Percentiles rank a stretch among this genome's conserved stretches.
Evolutionary conservation across 2,329 filamentous ascomycete species (phyloP).

Genomic region (Chalaropsis thielavioides): DNA sequence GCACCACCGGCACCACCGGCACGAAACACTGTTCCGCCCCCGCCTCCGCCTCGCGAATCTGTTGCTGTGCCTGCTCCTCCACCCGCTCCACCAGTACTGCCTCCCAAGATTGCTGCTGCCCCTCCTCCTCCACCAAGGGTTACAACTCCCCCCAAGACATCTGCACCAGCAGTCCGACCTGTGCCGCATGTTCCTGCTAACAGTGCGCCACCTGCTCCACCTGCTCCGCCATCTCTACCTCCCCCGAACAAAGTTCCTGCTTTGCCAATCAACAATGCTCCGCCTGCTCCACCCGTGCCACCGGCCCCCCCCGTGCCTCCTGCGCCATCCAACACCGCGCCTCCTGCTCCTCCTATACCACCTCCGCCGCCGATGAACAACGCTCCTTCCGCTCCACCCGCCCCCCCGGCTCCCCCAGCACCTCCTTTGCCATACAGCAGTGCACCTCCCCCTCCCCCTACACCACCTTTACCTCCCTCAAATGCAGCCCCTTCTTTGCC

Average conservation of each 20-base stretch:
- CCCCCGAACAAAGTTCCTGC: neutral
- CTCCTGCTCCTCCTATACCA: constrained; percentile 45
- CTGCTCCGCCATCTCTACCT: constrained; percentile 7
- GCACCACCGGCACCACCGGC: constrained; percentile 12
- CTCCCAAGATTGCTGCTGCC: constrained; percentile 7
- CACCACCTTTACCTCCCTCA: constrained; percentile 34
- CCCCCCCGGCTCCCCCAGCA: constrained; percentile 52
- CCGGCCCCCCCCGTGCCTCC: constrained; percentile 46
- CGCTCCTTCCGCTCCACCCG: constrained; percentile 37
- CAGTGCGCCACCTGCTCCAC: constrained; percentile 19
- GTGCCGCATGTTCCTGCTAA: neutral
- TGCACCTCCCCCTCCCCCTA: constrained; percentile 25
- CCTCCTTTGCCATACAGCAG: constrained; percentile 24
- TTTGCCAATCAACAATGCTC: neutral
- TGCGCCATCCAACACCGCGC: constrained; percentile 30
- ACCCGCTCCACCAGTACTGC: constrained; percentile 24
- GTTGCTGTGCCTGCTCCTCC: constrained; percentile 22
- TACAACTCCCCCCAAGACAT: constrained; percentile 4
- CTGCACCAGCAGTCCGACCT: neutral
- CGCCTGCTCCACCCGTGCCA: constrained; percentile 13
- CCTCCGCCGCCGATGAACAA: neutral
- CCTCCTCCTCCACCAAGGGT: constrained; percentile 12
- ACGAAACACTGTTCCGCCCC: constrained; percentile 18
- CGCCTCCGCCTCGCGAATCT: constrained; percentile 22
- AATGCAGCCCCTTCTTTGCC: constrained; percentile 36